phyloP scores from a whole-genome alignment of 129 eudicot species.

The Centella asiatica region DNA sequence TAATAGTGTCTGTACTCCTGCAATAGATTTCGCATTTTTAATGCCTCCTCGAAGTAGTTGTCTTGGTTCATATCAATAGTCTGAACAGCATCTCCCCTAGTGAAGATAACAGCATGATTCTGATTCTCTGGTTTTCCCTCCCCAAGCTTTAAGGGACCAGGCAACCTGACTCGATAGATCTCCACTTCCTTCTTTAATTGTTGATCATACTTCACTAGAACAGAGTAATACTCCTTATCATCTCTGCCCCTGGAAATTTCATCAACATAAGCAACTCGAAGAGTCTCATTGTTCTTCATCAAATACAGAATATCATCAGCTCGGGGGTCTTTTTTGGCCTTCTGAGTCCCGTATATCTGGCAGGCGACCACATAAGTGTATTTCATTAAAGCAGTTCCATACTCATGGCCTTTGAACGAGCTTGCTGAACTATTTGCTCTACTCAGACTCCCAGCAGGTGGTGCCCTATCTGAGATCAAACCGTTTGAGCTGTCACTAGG shows the following conservation, averaged over 20 bases:
- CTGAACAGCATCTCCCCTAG: conserved; percentile 94
- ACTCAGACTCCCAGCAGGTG: conserved; percentile 44
- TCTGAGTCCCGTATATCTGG: conserved; percentile 92
- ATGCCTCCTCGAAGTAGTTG: conserved; percentile 87
- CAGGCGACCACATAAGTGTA: conserved; percentile 93
- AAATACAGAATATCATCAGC: conserved; percentile 81
- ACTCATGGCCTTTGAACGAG: conserved; percentile 67
- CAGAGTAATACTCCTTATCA: conserved; percentile 60
- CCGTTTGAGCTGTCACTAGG: conserved; percentile 27
- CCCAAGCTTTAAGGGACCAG: conserved; percentile 95
- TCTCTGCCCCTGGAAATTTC: conserved; percentile 50
- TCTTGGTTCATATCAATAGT: conserved; percentile 98
- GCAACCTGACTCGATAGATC: conserved; percentile 80
- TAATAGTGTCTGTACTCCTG: conserved; percentile 66
- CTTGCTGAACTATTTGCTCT: conserved; percentile 62
- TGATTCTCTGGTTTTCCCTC: conserved; percentile 98
- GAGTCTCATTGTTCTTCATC: conserved; percentile 80
- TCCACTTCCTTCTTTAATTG: conserved; percentile 70
- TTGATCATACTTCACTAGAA: conserved; percentile 86
- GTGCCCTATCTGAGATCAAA: conserved; percentile 25
- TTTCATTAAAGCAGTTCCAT: conserved; percentile 82
- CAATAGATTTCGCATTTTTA: conserved; percentile 81
- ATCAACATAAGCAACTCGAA: conserved; percentile 95
- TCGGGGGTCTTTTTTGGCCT: conserved; percentile 80
- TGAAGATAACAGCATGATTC: conserved; percentile 83